Conservation (phyloP, 2,329 filamentous ascomycete species). For the Penicillium sp. region DNA sequence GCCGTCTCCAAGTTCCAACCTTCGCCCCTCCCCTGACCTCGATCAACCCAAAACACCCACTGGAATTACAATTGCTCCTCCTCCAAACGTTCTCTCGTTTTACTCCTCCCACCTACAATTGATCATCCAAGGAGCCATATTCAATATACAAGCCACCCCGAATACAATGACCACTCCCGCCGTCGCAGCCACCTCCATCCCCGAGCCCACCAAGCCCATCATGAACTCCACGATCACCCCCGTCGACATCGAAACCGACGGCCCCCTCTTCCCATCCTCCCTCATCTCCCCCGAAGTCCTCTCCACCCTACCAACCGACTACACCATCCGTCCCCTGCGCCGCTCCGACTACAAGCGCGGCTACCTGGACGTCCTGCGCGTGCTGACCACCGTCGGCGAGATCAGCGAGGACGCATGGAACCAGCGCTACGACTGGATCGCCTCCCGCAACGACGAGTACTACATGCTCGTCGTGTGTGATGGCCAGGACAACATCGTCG, state of each 20-base stretch:
- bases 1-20: constrained; percentile 1
- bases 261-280: constrained; percentile 71
- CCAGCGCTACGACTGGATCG: constrained; percentile 81
- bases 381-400: constrained; percentile 91
- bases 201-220: constrained; percentile 20
- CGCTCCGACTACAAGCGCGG: constrained; percentile 76
- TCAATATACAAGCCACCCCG: background rate
- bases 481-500: constrained; percentile 70
- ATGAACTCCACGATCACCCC: constrained; percentile 23
- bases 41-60: constrained; percentile 10
- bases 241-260: constrained; percentile 39
- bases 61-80: constrained; percentile 9
- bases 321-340: constrained; percentile 78
- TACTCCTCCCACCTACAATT: too few relatives aligned
- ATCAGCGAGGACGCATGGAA: constrained; percentile 74
- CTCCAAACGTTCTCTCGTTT: background rate
- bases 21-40: constrained; percentile 17
- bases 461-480: constrained; percentile 87
- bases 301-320: constrained; percentile 73
- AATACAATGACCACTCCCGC: constrained; percentile 24
- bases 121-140: background rate
- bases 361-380: constrained; percentile 87
- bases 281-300: constrained; percentile 78
- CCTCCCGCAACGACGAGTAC: constrained; percentile 72
- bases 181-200: constrained; percentile 17